These are phyloP conservation scores for Phytophthora ohioensis DNA, from an alignment of 352 stramenopile genomes.

Conservation along the genomic window DNA sequence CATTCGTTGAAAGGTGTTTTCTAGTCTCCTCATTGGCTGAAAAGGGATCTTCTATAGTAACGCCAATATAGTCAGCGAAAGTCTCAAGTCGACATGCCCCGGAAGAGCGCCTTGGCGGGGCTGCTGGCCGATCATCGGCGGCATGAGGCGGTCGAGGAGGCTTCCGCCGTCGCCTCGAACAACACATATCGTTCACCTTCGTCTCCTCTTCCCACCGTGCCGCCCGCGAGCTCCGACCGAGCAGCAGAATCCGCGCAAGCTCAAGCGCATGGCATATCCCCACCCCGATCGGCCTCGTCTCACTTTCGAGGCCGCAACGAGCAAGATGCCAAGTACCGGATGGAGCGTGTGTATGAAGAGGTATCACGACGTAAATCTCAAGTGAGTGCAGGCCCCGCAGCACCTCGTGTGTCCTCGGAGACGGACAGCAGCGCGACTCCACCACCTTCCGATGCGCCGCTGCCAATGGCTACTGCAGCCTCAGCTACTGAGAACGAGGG, in stretches of 20 bases:
- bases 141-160: slow-evolving; percentile 24
- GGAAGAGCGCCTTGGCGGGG: slow-evolving; percentile 42
- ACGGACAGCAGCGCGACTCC: slow-evolving; percentile 40
- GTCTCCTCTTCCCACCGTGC: slow-evolving; percentile 1
- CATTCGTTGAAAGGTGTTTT: slow-evolving; percentile 14
- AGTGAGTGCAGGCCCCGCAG: slow-evolving; percentile 15
- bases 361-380: slow-evolving; percentile 52
- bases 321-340: slow-evolving; percentile 49
- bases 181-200: not conserved
- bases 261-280: not conserved
- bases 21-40: slow-evolving; percentile 19
- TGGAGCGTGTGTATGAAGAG: slow-evolving; percentile 64
- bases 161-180: not conserved
- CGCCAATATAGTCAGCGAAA: slow-evolving; percentile 37
- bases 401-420: slow-evolving; percentile 33
- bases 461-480: slow-evolving; percentile 6
- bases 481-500: slow-evolving; percentile 37
- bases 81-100: slow-evolving; percentile 26
- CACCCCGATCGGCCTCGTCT: slow-evolving; percentile 17
- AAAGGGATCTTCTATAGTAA: slow-evolving; percentile 19
- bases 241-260: slow-evolving; percentile 30
- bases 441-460: slow-evolving; percentile 16
- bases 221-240: slow-evolving; percentile 1
- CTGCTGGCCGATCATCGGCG: slow-evolving; percentile 40
- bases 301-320: slow-evolving; percentile 14